Base-by-base conservation (phyloP, 768 basidiomycete species). In the Rhodotorula diobovata region DNA sequence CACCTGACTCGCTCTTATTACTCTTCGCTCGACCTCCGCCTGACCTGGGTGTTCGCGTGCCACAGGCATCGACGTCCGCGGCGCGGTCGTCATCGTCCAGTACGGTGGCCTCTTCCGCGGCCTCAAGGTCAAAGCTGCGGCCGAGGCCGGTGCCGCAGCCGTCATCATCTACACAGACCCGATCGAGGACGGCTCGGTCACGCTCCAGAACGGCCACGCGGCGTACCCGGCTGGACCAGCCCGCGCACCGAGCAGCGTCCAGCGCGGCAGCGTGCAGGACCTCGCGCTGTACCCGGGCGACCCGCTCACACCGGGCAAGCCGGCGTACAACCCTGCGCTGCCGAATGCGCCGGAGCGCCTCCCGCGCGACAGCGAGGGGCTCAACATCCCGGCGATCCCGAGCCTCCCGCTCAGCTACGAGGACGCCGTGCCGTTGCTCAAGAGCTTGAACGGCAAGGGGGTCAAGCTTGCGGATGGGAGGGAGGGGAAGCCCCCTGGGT, bases 371-470 rank as follows among this genome's bases (percentile, higher is more conserved):
- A 37, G 28, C 10, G 15, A 51, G 11, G 37, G 34, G 12, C 15
- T 74, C 34, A 90, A 88, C 74, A 85, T 89, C 48, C 90, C 90
- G 4, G 79, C 78, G 28, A 92, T 93, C 70, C 90, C 91, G 2
- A 92, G 90, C 77, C 80, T 97, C n/a, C 95, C 95, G 1, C 86
- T 96, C 73, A 91, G 89, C 0, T 94, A 90, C 88, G 81, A 83
- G 57, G 95, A 93, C 77, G 93, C 91, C 1, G 80, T 87, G 71
- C 83, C 84, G 28, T 81, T 93, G 15, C 81, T 93, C 16, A 83
- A 82, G 56, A 82, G 85, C 67, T 79, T 87, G 35, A 78, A 82
- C 51, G 83, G 85, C 20, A 79, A 81, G 21, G 84, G 84, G 8
- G 67, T 74, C 18, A 71, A 71, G 32, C 77, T 79, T 3, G 67